Evolutionary conservation across 1,139 yeast genomes (phyloP), one percentile per base, ranked within the genome.

Genomic region (Nakaseomyces bracarensis): DNA sequence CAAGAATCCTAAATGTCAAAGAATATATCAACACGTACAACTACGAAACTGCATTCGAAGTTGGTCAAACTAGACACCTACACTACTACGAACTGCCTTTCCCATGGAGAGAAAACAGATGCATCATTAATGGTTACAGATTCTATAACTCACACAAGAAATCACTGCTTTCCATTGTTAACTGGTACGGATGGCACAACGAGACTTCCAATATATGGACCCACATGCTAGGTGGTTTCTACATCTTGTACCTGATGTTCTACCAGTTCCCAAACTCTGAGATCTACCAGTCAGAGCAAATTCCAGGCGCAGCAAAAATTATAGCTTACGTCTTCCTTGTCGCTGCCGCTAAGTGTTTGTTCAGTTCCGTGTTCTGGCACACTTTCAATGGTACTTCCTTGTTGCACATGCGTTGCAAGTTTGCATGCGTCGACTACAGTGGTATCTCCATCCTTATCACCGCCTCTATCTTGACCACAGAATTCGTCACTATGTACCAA

Each of bases 141-240:
- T 91, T 91, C 64, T 79, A 83, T 44, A 69, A 76, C 47, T 72
- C 74, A 39, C 91, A 83, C 58, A 43, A 57, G 3, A 71, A 73
- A 45, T 83, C 93, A 56, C 29, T 58, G 43, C 43, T 58, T 25
- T 58, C 63, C 5, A 46, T 59, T 3, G 26, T 54, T 31, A 54
- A 59, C 43, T 53, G 54, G 56, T 59, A 59, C 43, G 62, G 74
- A 49, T 58, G 82, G 65, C 97, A 91, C 64, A 91, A 91, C 59
- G 98, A 91, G 61, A 74, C 95, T 1, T 75, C 85, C 63, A 91
- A 91, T 64, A 87, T 91, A 45, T 91, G 98, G 98, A 74, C 96
- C 0, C 98, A 91, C 65, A 57, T 86, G 26, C 40, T 76, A 2
- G 98, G 96, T 11, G 72, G 82, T 8, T 40, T 75, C 2, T 56